Evolutionary conservation across 2,329 filamentous ascomycete genomes (phyloP), one percentile per base, ranked within the genome.

Genomic region (Tympanopsis confertula): DNA sequence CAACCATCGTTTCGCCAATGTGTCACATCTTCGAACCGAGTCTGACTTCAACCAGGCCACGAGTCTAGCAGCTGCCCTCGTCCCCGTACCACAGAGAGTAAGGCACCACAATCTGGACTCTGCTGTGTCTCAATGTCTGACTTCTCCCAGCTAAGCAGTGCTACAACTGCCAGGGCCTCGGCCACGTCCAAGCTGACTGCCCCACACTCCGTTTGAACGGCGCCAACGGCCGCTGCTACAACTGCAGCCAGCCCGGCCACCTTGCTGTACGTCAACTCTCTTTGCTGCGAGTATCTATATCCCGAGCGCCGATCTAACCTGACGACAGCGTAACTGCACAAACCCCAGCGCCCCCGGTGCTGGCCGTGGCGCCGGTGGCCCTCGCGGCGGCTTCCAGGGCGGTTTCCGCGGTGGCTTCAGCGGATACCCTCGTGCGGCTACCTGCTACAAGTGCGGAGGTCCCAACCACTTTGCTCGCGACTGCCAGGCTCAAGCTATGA

Each of bases 101-200:
- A 33, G 30, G 15, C 7, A 13, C 12, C 17, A 10, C 30, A 10
- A 10, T 33, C 15, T n/a, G n/a, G n/a, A n/a, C n/a, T n/a, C n/a
- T n/a, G n/a, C n/a, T n/a, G n/a, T n/a, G n/a, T n/a, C n/a, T n/a
- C n/a, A 18, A 33, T 15, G 7, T 7, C 10, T 33, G 12, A 7
- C 10, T 33, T 7, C 12, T 33, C n/a, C 22, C 22, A 33, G 87
- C 87, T 38, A 98, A 98, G 79, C 91, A 98, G 73, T 98, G 91
- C 78, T 98, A 98, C 63, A 91, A 96, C 69, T 98, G 91, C 74
- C 91, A 96, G 71, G 91, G 91, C 42, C 77, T 96, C 44, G 91
- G 91, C 49, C 91, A 98, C 60, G 91, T 98, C 53, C 91, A 98
- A 71, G 91, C 91, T 50, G 91, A 98, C 63, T 98, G 91, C 75